Evolutionary conservation across 2,329 filamentous ascomycete genomes (phyloP).

Genomic region (Aspergillus sp.): DNA sequence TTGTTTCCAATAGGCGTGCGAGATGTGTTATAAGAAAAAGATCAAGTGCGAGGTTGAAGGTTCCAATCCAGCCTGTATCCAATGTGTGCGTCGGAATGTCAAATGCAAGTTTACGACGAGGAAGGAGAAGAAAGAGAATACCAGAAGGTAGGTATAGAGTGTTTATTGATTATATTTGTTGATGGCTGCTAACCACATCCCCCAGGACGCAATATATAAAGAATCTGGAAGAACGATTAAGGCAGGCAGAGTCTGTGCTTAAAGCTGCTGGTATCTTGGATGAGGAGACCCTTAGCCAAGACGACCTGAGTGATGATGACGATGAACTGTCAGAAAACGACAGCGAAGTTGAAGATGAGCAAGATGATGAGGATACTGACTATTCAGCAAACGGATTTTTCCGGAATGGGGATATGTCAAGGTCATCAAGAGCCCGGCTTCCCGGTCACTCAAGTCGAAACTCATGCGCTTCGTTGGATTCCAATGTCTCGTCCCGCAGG

Average conservation of each 20-base stretch:
- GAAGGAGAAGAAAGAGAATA: conserved; percentile 86
- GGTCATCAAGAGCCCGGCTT: too few species aligned
- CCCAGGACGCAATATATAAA: conserved; percentile 89
- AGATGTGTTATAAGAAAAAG: conserved; percentile 82
- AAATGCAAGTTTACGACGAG: conserved; percentile 90
- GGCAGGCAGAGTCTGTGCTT: conserved; percentile 81
- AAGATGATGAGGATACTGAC: conserved; percentile 32
- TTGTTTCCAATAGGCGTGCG: conserved; percentile 61
- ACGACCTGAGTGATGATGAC: conserved; percentile 17
- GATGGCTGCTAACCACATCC: conserved; percentile 2
- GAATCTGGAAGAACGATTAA: conserved; percentile 84
- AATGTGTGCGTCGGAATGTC: conserved; percentile 92
- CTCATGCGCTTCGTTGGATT: conserved; percentile 11
- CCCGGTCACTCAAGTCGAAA: conserved; percentile 9
- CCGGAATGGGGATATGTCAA: too few species aligned
- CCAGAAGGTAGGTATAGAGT: conserved; percentile 65
- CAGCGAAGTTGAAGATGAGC: conserved; percentile 20
- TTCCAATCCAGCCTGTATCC: conserved; percentile 65
- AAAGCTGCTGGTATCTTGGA: conserved; percentile 75
- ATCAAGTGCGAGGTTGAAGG: conserved; percentile 94
- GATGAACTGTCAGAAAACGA: conserved; percentile 12
- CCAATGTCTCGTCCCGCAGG: conserved; percentile 5
- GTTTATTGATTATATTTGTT: background rate
- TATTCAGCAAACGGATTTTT: conserved; percentile 29
- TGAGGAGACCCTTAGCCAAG: conserved; percentile 65